Evolutionary conservation across 2,329 filamentous ascomycete genomes (phyloP), one percentile per base, ranked within the genome.

Genomic region (Ceratocystis eucalypticola): DNA sequence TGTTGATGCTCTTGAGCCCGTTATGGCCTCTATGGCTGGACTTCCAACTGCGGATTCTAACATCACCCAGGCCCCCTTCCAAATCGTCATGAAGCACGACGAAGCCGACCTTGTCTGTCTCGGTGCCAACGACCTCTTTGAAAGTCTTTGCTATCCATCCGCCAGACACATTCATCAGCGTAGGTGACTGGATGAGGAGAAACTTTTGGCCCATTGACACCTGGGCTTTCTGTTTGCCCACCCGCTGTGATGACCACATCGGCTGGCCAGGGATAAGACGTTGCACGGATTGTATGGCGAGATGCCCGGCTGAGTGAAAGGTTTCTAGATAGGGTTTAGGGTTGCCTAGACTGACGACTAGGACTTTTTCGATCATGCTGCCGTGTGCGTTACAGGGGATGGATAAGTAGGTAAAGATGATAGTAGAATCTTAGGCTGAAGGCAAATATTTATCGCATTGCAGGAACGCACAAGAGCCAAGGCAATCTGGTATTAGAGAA

Each of bases 81-180:
- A 97, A 76, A 74, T 97, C 93, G 74, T 97, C 93, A 74, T 97
- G 91, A 22, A 97, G 78, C 12, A 97, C 78, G 0, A 97, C 84
- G 17, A 99, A 75, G 22, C 77, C 77, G 15, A 78, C 73, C 15
- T 71, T 64, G 71, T 70, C 69, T 72, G 66, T 37, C 37, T 69
- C 3, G 71, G 70, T 20, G 28, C 73, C 76, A 68, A 85, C 70
- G 67, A 82, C 79, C n/a, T 83, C 77, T 50, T 79, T 80, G 79
- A 88, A 91, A 1, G 87, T 85, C 2, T 79, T 79, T 2, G 82
- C 78, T 0, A 96, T 82, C 68, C 86, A 88, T 0, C 81, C 79
- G 0, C 94, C 94, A 1, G 86, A 89, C 3, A 88, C 77, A 74
- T 97, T 99, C 94, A 99, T 97, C 44, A 87, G 76, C 0, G 83